Evolutionary conservation across 768 basidiomycete species (phyloP).

Genomic region (Inosperma sp.): DNA sequence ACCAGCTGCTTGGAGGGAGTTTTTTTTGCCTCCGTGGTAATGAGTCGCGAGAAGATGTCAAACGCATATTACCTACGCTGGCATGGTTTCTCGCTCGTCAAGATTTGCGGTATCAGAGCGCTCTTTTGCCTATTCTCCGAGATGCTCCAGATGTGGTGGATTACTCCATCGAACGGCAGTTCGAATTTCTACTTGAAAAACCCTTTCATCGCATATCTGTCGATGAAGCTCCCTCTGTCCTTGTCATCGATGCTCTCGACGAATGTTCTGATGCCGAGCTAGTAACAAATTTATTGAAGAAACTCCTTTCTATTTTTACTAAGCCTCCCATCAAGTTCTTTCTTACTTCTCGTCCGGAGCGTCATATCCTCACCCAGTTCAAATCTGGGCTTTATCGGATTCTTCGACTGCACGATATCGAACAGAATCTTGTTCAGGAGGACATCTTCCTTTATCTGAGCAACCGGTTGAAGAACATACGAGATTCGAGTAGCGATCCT

Average conservation of each 20-base stretch:
- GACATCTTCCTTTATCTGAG: constrained; percentile 1
- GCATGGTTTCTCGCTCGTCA: too few species aligned
- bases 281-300: constrained; percentile 21
- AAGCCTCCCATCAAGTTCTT: constrained; percentile 26
- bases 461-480: background rate
- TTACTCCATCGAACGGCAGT: too few species aligned
- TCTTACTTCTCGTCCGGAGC: constrained; percentile 16
- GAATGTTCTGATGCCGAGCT: constrained; percentile 17
- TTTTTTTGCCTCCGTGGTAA: too few species aligned
- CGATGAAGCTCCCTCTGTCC: too few species aligned
- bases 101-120: too few species aligned
- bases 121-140: too few species aligned
- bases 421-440: background rate
- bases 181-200: too few species aligned
- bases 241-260: constrained; percentile 27
- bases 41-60: too few species aligned
- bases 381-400: background rate
- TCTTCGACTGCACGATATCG: constrained; percentile 3
- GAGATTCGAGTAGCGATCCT: background rate
- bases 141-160: too few species aligned
- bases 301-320: constrained; percentile 14
- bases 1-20: too few species aligned
- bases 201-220: too few species aligned
- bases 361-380: constrained; percentile 3
- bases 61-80: too few species aligned